phyloP scores from a whole-genome alignment of 768 basidiomycete species.

The Suillus placidus region DNA sequence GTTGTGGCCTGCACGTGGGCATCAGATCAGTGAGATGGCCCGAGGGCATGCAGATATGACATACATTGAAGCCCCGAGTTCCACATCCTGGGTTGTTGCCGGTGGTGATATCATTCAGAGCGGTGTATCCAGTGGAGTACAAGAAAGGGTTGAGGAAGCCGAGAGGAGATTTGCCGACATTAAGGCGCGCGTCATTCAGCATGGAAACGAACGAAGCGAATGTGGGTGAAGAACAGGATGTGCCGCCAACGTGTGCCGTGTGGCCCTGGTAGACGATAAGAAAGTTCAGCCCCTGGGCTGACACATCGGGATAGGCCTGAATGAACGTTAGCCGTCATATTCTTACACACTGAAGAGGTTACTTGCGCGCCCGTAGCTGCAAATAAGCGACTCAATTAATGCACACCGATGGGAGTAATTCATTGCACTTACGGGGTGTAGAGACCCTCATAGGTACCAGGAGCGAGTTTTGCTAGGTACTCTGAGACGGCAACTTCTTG shows the following conservation, averaged over 20 bases:
- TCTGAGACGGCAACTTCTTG: conserved; percentile 48
- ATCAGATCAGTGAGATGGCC: background rate
- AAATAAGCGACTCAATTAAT: conserved; percentile 11
- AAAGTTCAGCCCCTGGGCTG: conserved; percentile 59
- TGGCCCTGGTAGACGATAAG: conserved; percentile 45
- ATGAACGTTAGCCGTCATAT: background rate
- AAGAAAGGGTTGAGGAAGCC: conserved; percentile 55
- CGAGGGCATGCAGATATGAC: conserved; percentile 21
- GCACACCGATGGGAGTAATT: conserved; percentile 11
- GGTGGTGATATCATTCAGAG: conserved; percentile 52
- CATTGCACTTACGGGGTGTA: conserved; percentile 55
- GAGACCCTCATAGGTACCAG: conserved; percentile 56
- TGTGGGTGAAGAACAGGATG: conserved; percentile 36
- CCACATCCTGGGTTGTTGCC: conserved; percentile 50
- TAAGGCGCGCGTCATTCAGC: conserved; percentile 42
- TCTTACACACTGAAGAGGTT: background rate
- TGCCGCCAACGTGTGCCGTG: conserved; percentile 33
- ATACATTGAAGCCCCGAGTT: conserved; percentile 43
- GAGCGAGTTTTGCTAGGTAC: conserved; percentile 49
- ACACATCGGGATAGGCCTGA: conserved; percentile 66
- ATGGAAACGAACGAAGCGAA: conserved; percentile 38
- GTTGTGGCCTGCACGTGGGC: conserved; percentile 40
- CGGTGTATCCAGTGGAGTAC: conserved; percentile 44
- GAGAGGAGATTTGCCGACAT: conserved; percentile 33
- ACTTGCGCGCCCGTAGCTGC: conserved; percentile 55